Percentiles rank a stretch among this genome's conserved stretches.
Conservation (phyloP, 108 stramenopile species). For the Nannochloropsis gaditana region DNA sequence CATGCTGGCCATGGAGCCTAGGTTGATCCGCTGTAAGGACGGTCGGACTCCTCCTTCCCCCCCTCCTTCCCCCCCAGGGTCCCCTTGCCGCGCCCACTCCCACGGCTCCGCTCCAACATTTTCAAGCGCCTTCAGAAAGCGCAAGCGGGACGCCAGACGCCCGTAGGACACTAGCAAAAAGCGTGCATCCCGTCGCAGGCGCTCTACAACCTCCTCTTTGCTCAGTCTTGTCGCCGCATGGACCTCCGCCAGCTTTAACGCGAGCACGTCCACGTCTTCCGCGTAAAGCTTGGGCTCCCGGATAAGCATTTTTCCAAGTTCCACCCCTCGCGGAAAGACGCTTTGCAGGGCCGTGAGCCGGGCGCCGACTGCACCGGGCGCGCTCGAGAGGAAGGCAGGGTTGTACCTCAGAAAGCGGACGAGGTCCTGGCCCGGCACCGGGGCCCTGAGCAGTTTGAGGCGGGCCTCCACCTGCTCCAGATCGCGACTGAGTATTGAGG, state of each 20-base stretch:
- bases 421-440: neutral
- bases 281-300: neutral
- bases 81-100: neutral
- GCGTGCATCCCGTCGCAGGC: neutral
- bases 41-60: neutral
- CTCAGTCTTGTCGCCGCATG: neutral
- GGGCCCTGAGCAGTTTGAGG: neutral
- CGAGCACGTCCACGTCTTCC: neutral
- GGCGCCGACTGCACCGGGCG: neutral
- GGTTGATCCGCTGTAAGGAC: neutral
- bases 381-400: neutral
- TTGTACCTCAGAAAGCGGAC: neutral
- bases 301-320: neutral
- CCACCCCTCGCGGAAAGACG: conserved; percentile 8
- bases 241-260: neutral
- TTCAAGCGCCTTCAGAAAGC: neutral
- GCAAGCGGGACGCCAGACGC: neutral
- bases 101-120: neutral
- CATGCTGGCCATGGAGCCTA: neutral
- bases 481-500: conserved; percentile 1
- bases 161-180: neutral
- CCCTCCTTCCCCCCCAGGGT: neutral
- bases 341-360: neutral
- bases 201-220: neutral
- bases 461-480: neutral